Percentiles rank a stretch among this genome's conserved stretches.
phyloP scores from a whole-genome alignment of 768 basidiomycete species.

The Phylloporus sp. region DNA sequence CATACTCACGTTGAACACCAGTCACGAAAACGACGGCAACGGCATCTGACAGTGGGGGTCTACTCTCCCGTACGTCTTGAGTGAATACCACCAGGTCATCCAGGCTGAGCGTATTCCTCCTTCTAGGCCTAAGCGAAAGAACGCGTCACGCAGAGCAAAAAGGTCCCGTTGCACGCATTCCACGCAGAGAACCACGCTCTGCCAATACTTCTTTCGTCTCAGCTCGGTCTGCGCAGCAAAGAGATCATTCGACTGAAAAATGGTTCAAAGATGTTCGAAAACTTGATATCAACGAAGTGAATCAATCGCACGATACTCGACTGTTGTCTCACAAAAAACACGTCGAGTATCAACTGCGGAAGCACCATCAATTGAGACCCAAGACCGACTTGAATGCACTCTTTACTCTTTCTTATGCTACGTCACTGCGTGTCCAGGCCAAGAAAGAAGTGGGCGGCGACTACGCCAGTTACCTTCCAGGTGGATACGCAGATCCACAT shows the following conservation, averaged over 20 bases:
- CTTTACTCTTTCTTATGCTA: slow-evolving; percentile 9
- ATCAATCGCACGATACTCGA: neutral
- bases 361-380: slow-evolving; percentile 20
- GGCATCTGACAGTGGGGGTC: neutral
- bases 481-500: slow-evolving; percentile 24
- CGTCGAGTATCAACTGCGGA: neutral
- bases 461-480: slow-evolving; percentile 45
- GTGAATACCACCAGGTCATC: neutral
- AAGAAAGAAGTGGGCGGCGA: slow-evolving; percentile 45
- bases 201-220: slow-evolving; percentile 20
- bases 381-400: slow-evolving; percentile 20
- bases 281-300: slow-evolving; percentile 12
- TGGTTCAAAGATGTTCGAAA: slow-evolving; percentile 21
- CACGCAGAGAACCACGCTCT: neutral
- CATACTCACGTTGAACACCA: slow-evolving; percentile 6
- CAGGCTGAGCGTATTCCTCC: neutral
- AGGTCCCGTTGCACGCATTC: neutral
- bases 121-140: slow-evolving; percentile 18
- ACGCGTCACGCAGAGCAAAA: slow-evolving; percentile 2
- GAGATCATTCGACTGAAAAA: slow-evolving; percentile 22
- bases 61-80: slow-evolving; percentile 24
- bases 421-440: slow-evolving; percentile 20
- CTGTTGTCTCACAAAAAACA: slow-evolving; percentile 5
- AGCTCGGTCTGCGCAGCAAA: slow-evolving; percentile 17
- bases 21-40: neutral